Conservation (phyloP, 1,139 yeast species). For the Entelexis sorbosivorans region DNA sequence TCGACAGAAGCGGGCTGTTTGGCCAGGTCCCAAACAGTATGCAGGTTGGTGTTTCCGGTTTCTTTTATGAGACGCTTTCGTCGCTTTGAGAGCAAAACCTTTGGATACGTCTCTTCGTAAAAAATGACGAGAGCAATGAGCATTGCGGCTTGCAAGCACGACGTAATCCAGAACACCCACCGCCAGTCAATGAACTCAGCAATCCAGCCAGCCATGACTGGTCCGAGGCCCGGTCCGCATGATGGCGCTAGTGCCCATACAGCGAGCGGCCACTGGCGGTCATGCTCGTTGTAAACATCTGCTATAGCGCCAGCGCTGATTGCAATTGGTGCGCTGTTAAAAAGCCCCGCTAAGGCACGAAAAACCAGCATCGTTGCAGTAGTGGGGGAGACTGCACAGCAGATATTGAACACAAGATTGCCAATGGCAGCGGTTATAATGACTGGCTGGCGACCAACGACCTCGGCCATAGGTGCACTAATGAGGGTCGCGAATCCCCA, state of each 20-base stretch:
- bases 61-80: constrained; percentile 39
- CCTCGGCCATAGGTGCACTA: constrained; percentile 51
- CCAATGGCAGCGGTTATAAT: constrained; percentile 43
- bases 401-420: constrained; percentile 44
- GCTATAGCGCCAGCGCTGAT: constrained; percentile 66
- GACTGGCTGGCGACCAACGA: constrained; percentile 46
- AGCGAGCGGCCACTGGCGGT: constrained; percentile 49
- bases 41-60: constrained; percentile 47
- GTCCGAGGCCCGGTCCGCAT: constrained; percentile 55
- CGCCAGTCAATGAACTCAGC: constrained; percentile 41
- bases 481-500: constrained; percentile 55
- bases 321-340: constrained; percentile 55
- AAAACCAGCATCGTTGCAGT: constrained; percentile 47
- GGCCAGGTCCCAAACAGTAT: constrained; percentile 45
- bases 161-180: constrained; percentile 53
- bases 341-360: constrained; percentile 51
- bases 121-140: constrained; percentile 38
- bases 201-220: constrained; percentile 47
- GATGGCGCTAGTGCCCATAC: constrained; percentile 50
- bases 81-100: constrained; percentile 40
- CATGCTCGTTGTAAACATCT: constrained; percentile 45
- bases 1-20: constrained; percentile 22
- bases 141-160: constrained; percentile 44
- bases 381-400: constrained; percentile 45
- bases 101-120: constrained; percentile 47